phyloP scores from a whole-genome alignment of 495 filamentous ascomycete genomes.

The Monascus purpureus region DNA sequence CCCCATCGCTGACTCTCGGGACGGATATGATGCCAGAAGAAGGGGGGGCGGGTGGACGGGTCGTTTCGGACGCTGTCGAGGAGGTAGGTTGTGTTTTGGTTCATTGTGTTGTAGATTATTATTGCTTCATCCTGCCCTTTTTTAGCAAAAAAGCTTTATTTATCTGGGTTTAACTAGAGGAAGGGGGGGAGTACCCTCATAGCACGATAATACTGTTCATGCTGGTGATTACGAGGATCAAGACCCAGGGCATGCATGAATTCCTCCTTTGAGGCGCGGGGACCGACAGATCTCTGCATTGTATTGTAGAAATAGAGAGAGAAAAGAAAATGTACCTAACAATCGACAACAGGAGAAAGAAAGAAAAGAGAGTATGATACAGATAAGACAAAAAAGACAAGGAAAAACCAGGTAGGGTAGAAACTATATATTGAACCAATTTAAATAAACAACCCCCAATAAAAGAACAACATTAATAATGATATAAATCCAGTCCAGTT shows the following conservation, averaged over 20 bases:
- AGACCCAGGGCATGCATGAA: conserved; percentile 30
- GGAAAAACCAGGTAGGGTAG: too few relatives aligned
- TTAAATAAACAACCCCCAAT: too few relatives aligned
- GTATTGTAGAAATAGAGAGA: conserved; percentile 12
- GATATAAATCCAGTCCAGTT: too few relatives aligned
- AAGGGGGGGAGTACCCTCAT: conserved; percentile 23
- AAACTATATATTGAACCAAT: too few relatives aligned
- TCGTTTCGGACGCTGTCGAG: conserved; percentile 24
- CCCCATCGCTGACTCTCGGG: conserved; percentile 27
- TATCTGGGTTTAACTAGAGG: too few relatives aligned
- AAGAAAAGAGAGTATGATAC: too few relatives aligned
- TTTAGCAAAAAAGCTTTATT: too few relatives aligned
- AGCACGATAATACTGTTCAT: conserved; percentile 29
- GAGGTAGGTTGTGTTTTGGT: conserved; percentile 25
- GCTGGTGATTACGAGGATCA: conserved; percentile 23
- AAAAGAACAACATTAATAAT: too few relatives aligned
- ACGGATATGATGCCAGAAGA: conserved; percentile 34
- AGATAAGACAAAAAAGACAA: too few relatives aligned
- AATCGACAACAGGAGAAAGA: too few relatives aligned
- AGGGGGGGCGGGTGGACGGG: conserved; percentile 21
- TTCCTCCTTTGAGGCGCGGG: conserved; percentile 33
- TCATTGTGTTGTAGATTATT: conserved; percentile 27
- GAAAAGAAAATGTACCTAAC: too few relatives aligned
- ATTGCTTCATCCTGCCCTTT: conserved; percentile 31
- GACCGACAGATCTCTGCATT: conserved; percentile 20